Conservation (phyloP, 352 stramenopile species). For the Phytophthora syringae region DNA sequence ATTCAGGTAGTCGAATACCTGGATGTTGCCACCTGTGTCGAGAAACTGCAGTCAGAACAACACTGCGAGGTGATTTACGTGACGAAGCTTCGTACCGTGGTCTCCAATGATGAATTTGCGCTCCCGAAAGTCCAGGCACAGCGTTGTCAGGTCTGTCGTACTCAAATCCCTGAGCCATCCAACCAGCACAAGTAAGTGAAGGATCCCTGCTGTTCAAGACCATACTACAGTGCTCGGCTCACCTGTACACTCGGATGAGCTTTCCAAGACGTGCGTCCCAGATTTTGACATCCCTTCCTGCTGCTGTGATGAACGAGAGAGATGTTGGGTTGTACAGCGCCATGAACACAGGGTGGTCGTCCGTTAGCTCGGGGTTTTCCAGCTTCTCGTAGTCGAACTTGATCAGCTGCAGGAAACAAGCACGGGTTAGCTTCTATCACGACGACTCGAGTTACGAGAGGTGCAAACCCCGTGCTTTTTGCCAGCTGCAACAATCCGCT, state of each 20-base stretch:
- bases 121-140: constrained; percentile 84
- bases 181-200: not conserved
- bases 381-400: constrained; percentile 92
- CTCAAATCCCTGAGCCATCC: constrained; percentile 50
- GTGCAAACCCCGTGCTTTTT: constrained; percentile 51
- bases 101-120: constrained; percentile 90
- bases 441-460: not conserved
- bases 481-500: constrained; percentile 77
- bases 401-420: constrained; percentile 41
- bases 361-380: constrained; percentile 84
- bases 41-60: constrained; percentile 10
- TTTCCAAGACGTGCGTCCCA: constrained; percentile 88
- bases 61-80: not conserved
- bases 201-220: not conserved
- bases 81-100: constrained; percentile 46
- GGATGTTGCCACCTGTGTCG: constrained; percentile 60
- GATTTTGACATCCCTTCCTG: constrained; percentile 83
- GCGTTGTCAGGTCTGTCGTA: constrained; percentile 72
- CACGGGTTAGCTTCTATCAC: constrained; percentile 3
- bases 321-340: constrained; percentile 89
- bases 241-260: constrained; percentile 82
- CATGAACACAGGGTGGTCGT: constrained; percentile 81
- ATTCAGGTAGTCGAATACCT: constrained; percentile 91
- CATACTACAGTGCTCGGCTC: not conserved
- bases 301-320: constrained; percentile 87